These are phyloP conservation scores for Solanum lycopersicoides DNA, from an alignment of 257 asterid genomes.

Conservation along the genomic window DNA sequence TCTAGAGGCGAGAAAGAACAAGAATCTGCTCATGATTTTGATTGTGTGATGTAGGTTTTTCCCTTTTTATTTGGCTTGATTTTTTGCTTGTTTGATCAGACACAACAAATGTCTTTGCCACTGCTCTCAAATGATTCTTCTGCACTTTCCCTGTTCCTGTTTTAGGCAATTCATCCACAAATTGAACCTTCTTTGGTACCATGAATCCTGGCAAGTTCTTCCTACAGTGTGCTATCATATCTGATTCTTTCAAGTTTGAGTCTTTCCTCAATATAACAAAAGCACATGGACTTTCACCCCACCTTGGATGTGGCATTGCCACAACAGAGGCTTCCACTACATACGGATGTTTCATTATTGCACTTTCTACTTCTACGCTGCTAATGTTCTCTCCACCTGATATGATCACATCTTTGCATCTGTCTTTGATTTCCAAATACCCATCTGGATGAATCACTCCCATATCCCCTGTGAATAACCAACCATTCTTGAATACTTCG, in stretches of 20 bases:
- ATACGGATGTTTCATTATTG: slow-evolving; percentile 32
- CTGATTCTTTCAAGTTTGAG: not conserved
- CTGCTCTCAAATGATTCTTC: not conserved
- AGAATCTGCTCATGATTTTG: not conserved
- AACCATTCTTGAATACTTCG: slow-evolving; percentile 48
- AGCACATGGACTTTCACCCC: slow-evolving; percentile 33
- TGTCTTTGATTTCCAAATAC: not conserved
- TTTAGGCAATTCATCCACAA: not conserved
- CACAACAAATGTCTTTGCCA: not conserved
- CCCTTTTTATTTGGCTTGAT: not conserved
- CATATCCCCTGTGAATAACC: slow-evolving; percentile 28
- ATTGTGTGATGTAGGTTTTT: not conserved
- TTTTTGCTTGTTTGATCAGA: not conserved
- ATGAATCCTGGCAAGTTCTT: not conserved
- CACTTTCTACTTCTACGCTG: slow-evolving; percentile 75
- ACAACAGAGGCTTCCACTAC: slow-evolving; percentile 78
- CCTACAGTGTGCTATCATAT: not conserved
- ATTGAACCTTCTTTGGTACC: not conserved
- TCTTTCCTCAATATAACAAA: not conserved
- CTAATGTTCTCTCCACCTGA: slow-evolving; percentile 83
- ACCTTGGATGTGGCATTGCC: slow-evolving; percentile 77
- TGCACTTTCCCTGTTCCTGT: not conserved
- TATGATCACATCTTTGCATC: not conserved
- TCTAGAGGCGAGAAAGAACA: not conserved
- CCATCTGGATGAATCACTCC: not conserved